Percentiles rank a stretch among this genome's conserved stretches.
Conservation (phyloP, 768 basidiomycete genomes). For the Mycena belliarum region DNA sequence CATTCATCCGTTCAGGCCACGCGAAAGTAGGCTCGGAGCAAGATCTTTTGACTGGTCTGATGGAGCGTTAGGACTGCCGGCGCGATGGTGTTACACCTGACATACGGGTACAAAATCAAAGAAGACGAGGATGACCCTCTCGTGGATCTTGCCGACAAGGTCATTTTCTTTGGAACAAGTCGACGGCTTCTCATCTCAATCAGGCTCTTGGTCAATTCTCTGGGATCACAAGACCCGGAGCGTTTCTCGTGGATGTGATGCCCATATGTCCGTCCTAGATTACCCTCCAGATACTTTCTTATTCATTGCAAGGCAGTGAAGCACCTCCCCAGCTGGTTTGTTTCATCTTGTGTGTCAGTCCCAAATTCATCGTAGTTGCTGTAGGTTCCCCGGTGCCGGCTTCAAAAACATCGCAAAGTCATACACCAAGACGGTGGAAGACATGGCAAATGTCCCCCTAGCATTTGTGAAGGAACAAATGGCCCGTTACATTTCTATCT, state of each 20-base stretch:
- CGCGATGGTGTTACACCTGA: conserved; percentile 44
- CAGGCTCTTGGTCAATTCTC: conserved; percentile 40
- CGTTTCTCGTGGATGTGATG: conserved; percentile 50
- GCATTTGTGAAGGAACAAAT: conserved; percentile 45
- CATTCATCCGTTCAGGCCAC: conserved; percentile 1
- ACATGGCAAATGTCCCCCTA: conserved; percentile 50
- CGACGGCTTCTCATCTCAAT: background rate
- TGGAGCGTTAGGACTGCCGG: conserved; percentile 38
- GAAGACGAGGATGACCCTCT: conserved; percentile 41
- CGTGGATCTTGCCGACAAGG: conserved; percentile 37
- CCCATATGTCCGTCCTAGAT: conserved; percentile 38
- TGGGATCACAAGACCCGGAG: conserved; percentile 41
- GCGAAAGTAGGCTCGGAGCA: conserved; percentile 28
- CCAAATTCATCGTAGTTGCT: too few species aligned
- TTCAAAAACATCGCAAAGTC: conserved; percentile 50
- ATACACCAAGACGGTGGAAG: conserved; percentile 42
- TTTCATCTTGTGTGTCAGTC: conserved; percentile 41
- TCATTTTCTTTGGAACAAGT: background rate
- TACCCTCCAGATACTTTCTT: background rate
- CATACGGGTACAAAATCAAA: conserved; percentile 44
- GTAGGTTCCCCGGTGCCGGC: conserved; percentile 59
- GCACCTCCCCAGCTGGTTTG: conserved; percentile 2
- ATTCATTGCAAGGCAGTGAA: conserved; percentile 2
- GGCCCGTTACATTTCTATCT: conserved; percentile 30
- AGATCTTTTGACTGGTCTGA: background rate